Evolutionary conservation across 106 monocot genomes (phyloP), one percentile per base, ranked within the genome.

Genomic region (Cymbidium sinense): DNA sequence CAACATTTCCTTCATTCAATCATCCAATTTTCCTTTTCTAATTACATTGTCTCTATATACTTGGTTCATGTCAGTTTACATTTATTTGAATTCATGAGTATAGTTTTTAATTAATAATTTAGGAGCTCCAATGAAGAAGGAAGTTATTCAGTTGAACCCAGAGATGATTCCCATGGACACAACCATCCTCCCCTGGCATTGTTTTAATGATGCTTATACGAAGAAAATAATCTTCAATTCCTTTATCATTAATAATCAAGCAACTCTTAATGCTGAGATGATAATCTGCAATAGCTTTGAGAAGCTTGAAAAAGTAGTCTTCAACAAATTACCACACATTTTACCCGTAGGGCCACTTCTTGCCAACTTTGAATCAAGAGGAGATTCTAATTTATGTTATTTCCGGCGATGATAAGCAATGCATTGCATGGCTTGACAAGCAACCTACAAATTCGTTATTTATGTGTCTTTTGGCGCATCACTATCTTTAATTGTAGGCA

Each of bases 241-340:
- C 51, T 12, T 81, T 0, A 4, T 31, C 3, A 23, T 5, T 19
- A 73, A 41, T 47, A 43, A 33, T 18, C 35, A 13, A 33, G 75
- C 78, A 5, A 69, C 29, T 20, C 71, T 65, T 7, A 0, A 19
- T 0, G 82, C 82, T 4, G 84, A 81, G 20, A 29, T 65, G 51
- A 54, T 81, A 30, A 43, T 87, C 73, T 87, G 87, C 84, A 87
- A 87, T 62, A 82, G 81, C 2, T 87, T 77, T 76, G 29, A 50
- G 17, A 77, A 75, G 13, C 28, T 82, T 2, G 87, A 88, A 64
- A 2, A 2, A 11, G 74, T 80, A 0, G 64, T 58, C 3, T 81
- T 82, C 79, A 29, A 23, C 69, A 36, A 30, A 61, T 11, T 30
- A 9, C 84, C 87, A 1, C 54, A 74, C 17, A 51, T 88, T 19